Evolutionary conservation across 2,329 filamentous ascomycete genomes (phyloP).

Genomic region (Hymenoscyphus infarciens): DNA sequence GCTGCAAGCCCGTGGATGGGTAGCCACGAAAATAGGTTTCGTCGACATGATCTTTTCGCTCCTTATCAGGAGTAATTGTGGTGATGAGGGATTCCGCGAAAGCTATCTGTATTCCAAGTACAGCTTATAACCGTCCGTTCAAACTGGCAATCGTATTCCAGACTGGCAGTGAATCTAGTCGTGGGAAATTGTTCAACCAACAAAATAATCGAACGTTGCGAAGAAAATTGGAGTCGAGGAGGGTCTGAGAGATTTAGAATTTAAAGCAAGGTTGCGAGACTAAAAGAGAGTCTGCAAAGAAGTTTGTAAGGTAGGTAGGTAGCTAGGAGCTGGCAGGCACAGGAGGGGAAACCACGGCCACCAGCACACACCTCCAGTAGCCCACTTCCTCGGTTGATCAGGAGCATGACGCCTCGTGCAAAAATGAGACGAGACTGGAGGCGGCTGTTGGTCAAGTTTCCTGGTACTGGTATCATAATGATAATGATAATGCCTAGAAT

Average conservation of each 20-base stretch:
- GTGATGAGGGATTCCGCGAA: not conserved
- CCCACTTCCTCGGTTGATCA: not conserved
- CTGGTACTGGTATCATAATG: no score
- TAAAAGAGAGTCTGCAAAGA: constrained; percentile 2
- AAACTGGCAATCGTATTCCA: constrained; percentile 24
- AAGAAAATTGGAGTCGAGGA: not conserved
- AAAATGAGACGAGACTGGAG: not conserved
- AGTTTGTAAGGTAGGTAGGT: not conserved
- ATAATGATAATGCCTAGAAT: constrained; percentile 6
- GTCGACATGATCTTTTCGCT: constrained; percentile 54
- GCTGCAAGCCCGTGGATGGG: constrained; percentile 91
- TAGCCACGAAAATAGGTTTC: constrained; percentile 87
- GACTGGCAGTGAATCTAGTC: constrained; percentile 14
- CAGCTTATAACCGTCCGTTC: constrained; percentile 17
- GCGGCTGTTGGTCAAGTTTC: not conserved
- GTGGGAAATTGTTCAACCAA: constrained; percentile 4
- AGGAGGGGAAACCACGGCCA: no score
- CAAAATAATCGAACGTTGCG: not conserved
- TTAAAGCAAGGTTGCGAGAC: constrained; percentile 2
- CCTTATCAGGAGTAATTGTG: not conserved
- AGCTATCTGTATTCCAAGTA: constrained; percentile 33
- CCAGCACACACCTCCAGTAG: no score
- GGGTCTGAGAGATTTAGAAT: not conserved
- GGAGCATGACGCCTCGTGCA: not conserved
- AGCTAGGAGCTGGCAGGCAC: not conserved